Conservation (phyloP, 345 rosid species). For the Eucalyptus sideroxylon region DNA sequence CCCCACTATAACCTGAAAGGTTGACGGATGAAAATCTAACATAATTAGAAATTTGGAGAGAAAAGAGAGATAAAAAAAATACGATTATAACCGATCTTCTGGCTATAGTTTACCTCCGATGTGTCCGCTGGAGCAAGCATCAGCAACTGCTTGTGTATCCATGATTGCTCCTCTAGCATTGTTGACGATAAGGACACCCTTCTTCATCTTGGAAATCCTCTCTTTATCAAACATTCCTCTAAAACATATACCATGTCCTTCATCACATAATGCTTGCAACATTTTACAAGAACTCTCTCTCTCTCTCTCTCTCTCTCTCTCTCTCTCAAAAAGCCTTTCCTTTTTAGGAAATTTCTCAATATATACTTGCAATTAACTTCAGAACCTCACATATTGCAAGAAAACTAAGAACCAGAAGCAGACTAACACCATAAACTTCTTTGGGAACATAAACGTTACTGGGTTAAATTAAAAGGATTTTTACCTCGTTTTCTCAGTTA, state of each 20-base stretch:
- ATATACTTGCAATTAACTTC: not conserved
- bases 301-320: not conserved
- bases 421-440: not conserved
- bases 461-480: not conserved
- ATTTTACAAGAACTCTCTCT: not conserved
- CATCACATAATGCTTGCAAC: not conserved
- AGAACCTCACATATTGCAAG: not conserved
- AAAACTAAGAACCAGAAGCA: not conserved
- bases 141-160: constrained; percentile 85
- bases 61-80: not conserved
- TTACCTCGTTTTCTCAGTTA: constrained; percentile 79
- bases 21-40: not conserved
- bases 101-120: constrained; percentile 42
- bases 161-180: constrained; percentile 96
- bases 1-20: constrained; percentile 78
- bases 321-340: not conserved
- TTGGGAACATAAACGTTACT: not conserved
- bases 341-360: not conserved
- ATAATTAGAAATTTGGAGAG: not conserved
- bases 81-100: not conserved
- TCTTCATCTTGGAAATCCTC: constrained; percentile 72
- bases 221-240: constrained; percentile 82
- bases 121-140: constrained; percentile 75
- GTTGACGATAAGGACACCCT: constrained; percentile 79
- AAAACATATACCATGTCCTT: not conserved